A percentile compares a stretch with the other conserved stretches of the same genome.
phyloP scores from a whole-genome alignment of 2,329 filamentous ascomycete species.

The Fusarium graminum region DNA sequence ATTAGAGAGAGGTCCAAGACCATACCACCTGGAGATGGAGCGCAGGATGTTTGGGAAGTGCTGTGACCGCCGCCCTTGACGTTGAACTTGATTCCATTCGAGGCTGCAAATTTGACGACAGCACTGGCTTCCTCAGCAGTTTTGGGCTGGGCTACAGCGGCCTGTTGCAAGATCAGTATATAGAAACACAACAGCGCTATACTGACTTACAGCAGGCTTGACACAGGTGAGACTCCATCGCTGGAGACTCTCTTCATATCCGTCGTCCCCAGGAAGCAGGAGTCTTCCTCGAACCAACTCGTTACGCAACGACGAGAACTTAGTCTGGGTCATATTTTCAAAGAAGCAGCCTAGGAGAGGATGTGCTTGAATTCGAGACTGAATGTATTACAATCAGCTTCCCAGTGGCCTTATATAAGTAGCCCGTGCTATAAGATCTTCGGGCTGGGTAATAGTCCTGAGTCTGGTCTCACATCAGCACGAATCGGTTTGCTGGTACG shows the following conservation, averaged over 20 bases:
- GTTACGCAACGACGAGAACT: conserved; percentile 38
- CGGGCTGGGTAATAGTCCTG: background rate
- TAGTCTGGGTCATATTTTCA: conserved; percentile 33
- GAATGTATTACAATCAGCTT: background rate
- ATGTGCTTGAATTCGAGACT: background rate
- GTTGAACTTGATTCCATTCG: conserved; percentile 62
- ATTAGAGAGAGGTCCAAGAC: conserved; percentile 68
- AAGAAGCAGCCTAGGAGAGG: background rate
- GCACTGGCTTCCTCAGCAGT: conserved; percentile 57
- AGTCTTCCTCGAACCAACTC: conserved; percentile 47
- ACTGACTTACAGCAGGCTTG: conserved; percentile 51
- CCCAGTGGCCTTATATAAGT: conserved; percentile 19
- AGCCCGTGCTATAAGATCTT: background rate
- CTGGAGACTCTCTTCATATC: conserved; percentile 53
- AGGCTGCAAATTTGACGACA: conserved; percentile 59
- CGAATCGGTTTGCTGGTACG: background rate
- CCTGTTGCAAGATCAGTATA: conserved; percentile 50
- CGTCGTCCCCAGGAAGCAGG: conserved; percentile 52
- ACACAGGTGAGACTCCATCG: conserved; percentile 56
- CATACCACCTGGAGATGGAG: conserved; percentile 63
- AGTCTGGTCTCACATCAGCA: conserved; percentile 10
- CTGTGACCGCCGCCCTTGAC: conserved; percentile 70
- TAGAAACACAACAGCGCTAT: background rate
- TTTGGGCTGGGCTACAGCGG: conserved; percentile 59
- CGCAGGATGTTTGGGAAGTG: conserved; percentile 61